Conservation (phyloP, 2,329 filamentous ascomycete genomes). For the Claviceps spartinae region DNA sequence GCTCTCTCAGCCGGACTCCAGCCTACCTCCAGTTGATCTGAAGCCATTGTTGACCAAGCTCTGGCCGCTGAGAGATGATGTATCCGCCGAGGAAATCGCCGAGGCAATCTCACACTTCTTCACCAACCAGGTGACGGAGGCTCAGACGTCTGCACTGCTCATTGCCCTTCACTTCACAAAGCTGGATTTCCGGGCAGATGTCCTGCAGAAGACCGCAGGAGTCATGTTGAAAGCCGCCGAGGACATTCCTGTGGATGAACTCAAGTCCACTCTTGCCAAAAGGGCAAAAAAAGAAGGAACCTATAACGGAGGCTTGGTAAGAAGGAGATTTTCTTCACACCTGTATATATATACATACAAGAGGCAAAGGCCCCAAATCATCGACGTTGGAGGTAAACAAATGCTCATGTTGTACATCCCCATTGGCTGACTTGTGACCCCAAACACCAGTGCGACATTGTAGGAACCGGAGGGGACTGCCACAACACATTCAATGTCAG, state of each 20-base stretch:
- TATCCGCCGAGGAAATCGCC: constrained; percentile 71
- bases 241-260: constrained; percentile 49
- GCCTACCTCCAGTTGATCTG: constrained; percentile 38
- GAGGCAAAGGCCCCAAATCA: neutral
- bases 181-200: constrained; percentile 69
- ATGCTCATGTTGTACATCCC: constrained; percentile 4
- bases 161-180: constrained; percentile 87
- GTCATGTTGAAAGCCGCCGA: constrained; percentile 74
- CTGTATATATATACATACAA: too few species aligned
- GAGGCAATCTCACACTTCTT: constrained; percentile 86
- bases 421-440: neutral
- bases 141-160: constrained; percentile 74
- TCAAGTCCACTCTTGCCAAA: constrained; percentile 47
- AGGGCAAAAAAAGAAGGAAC: constrained; percentile 52
- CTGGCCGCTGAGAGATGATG: constrained; percentile 44
- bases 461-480: constrained; percentile 89
- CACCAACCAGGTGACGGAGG: constrained; percentile 74
- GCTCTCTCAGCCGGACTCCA: constrained; percentile 13
- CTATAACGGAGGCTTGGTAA: constrained; percentile 74
- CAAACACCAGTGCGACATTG: constrained; percentile 61
- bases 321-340: constrained; percentile 14
- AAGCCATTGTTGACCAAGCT: constrained; percentile 61
- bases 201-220: constrained; percentile 71
- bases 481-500: constrained; percentile 98
- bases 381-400: neutral